phyloP scores from a whole-genome alignment of 2,329 filamentous ascomycete species.

The Hypoxylon sp. region DNA sequence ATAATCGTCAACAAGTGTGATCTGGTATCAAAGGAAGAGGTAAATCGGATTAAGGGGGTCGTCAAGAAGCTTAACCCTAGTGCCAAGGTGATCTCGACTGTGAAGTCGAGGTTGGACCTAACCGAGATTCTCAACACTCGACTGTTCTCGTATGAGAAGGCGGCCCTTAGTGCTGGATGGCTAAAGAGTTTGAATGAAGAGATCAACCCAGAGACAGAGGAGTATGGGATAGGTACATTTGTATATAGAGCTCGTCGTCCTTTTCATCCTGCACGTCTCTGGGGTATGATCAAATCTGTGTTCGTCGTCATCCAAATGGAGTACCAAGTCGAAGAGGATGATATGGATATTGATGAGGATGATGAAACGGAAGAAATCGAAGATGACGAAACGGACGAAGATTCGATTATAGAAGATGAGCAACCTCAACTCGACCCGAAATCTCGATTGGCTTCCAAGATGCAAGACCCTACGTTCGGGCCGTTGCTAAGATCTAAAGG shows the following conservation, averaged over 20 bases:
- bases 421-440: constrained; percentile 51
- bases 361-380: constrained; percentile 57
- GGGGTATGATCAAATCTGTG: constrained; percentile 62
- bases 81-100: constrained; percentile 74
- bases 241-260: constrained; percentile 74
- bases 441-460: constrained; percentile 67
- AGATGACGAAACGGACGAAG: constrained; percentile 50
- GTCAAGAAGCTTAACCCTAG: constrained; percentile 75
- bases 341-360: constrained; percentile 43
- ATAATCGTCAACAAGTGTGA: constrained; percentile 80
- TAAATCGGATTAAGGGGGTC: constrained; percentile 65
- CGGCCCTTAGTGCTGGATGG: constrained; percentile 77
- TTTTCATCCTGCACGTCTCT: constrained; percentile 65
- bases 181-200: constrained; percentile 78
- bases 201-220: constrained; percentile 79
- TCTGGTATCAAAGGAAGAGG: constrained; percentile 61
- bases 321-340: constrained; percentile 54
- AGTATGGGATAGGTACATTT: constrained; percentile 80
- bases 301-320: constrained; percentile 66
- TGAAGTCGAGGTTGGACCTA: constrained; percentile 68
- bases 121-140: constrained; percentile 75
- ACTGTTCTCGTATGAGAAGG: constrained; percentile 74
- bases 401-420: constrained; percentile 50
- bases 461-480: constrained; percentile 65
- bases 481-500: constrained; percentile 75